Evolutionary conservation across 2,329 filamentous ascomycete genomes (phyloP).

Genomic region (Neofusicoccum cordaticola): DNA sequence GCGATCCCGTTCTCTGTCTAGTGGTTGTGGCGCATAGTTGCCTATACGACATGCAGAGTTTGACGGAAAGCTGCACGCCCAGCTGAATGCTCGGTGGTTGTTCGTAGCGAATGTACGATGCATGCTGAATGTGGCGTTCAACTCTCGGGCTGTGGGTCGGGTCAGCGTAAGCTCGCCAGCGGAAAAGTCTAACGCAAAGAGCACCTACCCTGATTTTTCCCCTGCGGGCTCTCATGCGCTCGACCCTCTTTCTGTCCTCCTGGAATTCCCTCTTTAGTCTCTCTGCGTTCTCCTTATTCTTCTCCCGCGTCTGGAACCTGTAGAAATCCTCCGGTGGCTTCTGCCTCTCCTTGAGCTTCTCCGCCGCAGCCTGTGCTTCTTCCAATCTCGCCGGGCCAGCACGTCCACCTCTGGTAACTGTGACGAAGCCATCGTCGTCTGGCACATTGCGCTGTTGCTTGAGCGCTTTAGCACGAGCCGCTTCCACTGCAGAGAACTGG

Average conservation of each 20-base stretch:
- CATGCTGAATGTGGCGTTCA: background rate
- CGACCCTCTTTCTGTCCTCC: slow-evolving; percentile 69
- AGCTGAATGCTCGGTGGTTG: background rate
- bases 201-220: slow-evolving; percentile 21
- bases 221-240: slow-evolving; percentile 66
- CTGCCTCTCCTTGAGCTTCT: slow-evolving; percentile 58
- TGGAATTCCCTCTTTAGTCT: slow-evolving; percentile 71
- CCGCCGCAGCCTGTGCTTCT: slow-evolving; percentile 61
- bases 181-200: background rate
- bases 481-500: slow-evolving; percentile 66
- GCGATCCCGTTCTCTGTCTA: background rate
- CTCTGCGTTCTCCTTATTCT: slow-evolving; percentile 70
- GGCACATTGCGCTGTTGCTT: slow-evolving; percentile 70
- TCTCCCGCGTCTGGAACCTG: slow-evolving; percentile 77
- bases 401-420: slow-evolving; percentile 75
- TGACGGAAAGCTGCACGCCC: background rate
- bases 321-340: slow-evolving; percentile 72
- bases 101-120: background rate
- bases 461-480: slow-evolving; percentile 62
- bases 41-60: background rate
- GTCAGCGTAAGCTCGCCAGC: slow-evolving; percentile 1
- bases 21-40: background rate
- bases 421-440: slow-evolving; percentile 94
- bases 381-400: slow-evolving; percentile 71
- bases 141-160: slow-evolving; percentile 8